Evolutionary conservation across 805 yeast species (phyloP), one percentile per base, ranked within the genome.

Genomic region (Torulaspora franciscae): DNA sequence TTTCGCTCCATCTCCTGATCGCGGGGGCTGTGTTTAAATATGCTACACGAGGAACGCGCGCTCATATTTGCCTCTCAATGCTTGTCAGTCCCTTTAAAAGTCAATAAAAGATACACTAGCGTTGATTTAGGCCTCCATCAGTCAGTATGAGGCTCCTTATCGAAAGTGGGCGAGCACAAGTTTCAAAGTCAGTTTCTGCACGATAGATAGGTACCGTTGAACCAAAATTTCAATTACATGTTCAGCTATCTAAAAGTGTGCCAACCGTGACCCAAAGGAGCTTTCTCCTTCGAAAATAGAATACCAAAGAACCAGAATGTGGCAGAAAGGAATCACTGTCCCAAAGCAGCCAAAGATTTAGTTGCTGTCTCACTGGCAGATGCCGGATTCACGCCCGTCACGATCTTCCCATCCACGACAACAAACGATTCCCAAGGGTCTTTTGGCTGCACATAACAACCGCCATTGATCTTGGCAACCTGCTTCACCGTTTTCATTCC

Each of bases 361-460:
- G 58, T 60, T 30, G 83, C 83, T 34, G 79, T 72, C 5, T 72
- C 67, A 9, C 55, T 46, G 9, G 82, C 81, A 36, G 79, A 71
- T 14, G 75, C 77, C 17, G 86, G 86, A 65, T 81, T 81, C 19
- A 74, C 76, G 37, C 87, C 87, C n/a, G 84, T 75, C 32, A 81
- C 77, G 33, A 81, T 42, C 54, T 74, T 74, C 23, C 81, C 83
- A 56, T 81, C 86, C 23, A 66, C 64, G 34, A 78, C 68, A 13
- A 75, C 58, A 53, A 66, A 77, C 34, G 71, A 76, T 32, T 61
- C 81, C 69, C 75, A 79, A 29, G 81, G 79, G 11, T 70, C 74
- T 6, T 63, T 52, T 37, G 85, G 83, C 17, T 67, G 60, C 30
- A 65, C 63, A 56, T 66, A 76, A 22, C 48, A 64, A 32, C 76